Conservation (phyloP, 1,284 basidiomycete species). For the Pseudomicrostroma phylloplanum region DNA sequence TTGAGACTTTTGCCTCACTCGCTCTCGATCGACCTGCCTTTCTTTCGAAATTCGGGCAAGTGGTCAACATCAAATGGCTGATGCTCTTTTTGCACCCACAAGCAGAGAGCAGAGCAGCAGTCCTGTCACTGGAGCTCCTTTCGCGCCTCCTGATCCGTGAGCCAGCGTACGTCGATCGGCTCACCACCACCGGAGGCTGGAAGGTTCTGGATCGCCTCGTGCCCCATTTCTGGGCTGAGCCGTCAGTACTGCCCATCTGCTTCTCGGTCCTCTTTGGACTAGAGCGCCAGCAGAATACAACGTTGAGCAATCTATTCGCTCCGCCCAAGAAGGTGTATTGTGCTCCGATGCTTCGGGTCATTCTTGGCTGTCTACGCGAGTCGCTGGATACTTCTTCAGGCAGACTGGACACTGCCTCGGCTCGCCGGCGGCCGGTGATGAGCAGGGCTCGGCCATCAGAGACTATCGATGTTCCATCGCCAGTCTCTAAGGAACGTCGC, state of each 20-base stretch:
- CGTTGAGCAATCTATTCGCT: conserved; percentile 8
- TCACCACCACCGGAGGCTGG: conserved; percentile 64
- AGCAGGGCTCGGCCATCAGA: conserved; percentile 16
- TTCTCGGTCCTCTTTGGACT: conserved; percentile 61
- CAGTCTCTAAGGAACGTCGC: background rate
- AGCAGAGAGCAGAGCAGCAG: conserved; percentile 22
- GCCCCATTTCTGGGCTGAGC: conserved; percentile 63
- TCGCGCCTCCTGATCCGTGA: conserved; percentile 18
- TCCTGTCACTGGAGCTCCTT: conserved; percentile 26
- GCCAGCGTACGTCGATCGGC: conserved; percentile 52
- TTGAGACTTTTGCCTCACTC: conserved; percentile 21
- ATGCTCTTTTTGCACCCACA: conserved; percentile 39
- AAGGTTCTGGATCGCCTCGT: conserved; percentile 68
- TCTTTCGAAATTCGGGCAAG: conserved; percentile 21
- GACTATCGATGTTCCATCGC: conserved; percentile 3
- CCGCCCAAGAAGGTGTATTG: conserved; percentile 12
- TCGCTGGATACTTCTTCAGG: conserved; percentile 16
- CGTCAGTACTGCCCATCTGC: conserved; percentile 59
- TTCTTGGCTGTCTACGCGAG: conserved; percentile 30
- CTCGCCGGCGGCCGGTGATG: background rate
- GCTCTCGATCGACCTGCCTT: conserved; percentile 23
- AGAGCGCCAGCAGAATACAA: conserved; percentile 54
- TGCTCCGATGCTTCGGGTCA: conserved; percentile 30
- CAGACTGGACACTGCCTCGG: background rate
- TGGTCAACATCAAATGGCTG: conserved; percentile 34